A percentile compares a stretch with the other conserved stretches of the same genome.
phyloP scores from a whole-genome alignment of 495 filamentous ascomycete species.

The Penicillium taxi region DNA sequence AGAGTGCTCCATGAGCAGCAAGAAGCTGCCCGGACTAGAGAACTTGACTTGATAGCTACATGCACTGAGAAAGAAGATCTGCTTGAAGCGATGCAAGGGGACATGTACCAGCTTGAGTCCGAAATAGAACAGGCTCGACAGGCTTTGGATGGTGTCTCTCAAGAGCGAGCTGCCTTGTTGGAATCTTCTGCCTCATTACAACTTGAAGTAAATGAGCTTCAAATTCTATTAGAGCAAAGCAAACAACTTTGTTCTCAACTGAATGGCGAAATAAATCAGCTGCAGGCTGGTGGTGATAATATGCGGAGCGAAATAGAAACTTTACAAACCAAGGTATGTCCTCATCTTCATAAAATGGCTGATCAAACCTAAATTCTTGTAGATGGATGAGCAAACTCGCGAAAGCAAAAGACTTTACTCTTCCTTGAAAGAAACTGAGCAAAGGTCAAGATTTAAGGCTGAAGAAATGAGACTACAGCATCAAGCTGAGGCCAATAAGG shows the following conservation, averaged over 20 bases:
- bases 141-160: conserved; percentile 11
- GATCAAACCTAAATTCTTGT: conserved; percentile 5
- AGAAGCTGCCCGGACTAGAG: conserved; percentile 29
- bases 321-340: conserved; percentile 24
- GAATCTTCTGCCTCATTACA: conserved; percentile 11
- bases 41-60: conserved; percentile 38
- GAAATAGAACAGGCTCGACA: conserved; percentile 15
- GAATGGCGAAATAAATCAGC: conserved; percentile 19
- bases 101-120: conserved; percentile 13
- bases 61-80: conserved; percentile 40
- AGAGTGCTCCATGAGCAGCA: conserved; percentile 16
- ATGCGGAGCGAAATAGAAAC: conserved; percentile 12
- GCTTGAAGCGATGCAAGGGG: conserved; percentile 30
- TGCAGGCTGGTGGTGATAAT: conserved; percentile 15
- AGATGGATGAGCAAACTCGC: conserved; percentile 16
- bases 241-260: conserved; percentile 15
- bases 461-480: conserved; percentile 12
- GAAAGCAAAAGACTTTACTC: conserved; percentile 18
- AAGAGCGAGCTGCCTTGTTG: conserved; percentile 12
- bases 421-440: conserved; percentile 15
- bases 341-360: not conserved
- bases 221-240: conserved; percentile 11
- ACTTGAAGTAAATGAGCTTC: conserved; percentile 13
- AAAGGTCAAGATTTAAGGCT: conserved; percentile 14
- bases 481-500: conserved; percentile 12